Conservation (phyloP, 768 basidiomycete species). For the Rhodotorula kratochvilovae region DNA sequence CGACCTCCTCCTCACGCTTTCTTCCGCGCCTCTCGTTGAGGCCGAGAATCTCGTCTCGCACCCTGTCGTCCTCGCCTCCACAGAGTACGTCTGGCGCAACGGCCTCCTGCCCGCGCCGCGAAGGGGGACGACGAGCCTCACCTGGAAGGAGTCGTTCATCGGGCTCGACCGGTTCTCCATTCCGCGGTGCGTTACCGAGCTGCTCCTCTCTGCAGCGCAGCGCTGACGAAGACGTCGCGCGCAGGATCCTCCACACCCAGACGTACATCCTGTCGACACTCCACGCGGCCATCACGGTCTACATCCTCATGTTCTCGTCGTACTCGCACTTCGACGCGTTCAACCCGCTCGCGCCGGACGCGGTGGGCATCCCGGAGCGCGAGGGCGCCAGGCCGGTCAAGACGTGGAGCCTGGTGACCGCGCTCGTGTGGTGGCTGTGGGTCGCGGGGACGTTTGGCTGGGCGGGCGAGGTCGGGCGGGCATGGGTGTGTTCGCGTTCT, state of each 20-base stretch:
- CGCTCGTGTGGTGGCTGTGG: conserved; percentile 36
- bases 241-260: conserved; percentile 26
- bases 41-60: conserved; percentile 39
- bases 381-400: background rate
- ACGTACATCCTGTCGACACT: conserved; percentile 33
- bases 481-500: conserved; percentile 23
- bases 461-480: conserved; percentile 34
- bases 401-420: conserved; percentile 19
- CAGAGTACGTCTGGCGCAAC: conserved; percentile 40
- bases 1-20: conserved; percentile 37
- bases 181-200: conserved; percentile 16
- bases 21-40: conserved; percentile 35
- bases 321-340: conserved; percentile 38
- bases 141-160: conserved; percentile 33
- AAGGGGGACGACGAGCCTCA: background rate
- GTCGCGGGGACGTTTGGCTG: conserved; percentile 36
- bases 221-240: background rate
- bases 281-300: conserved; percentile 35
- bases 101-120: conserved; percentile 27
- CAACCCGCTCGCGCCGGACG: conserved; percentile 36
- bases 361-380: background rate
- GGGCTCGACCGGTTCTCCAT: conserved; percentile 37
- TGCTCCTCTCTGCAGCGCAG: background rate
- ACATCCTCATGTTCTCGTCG: conserved; percentile 39
- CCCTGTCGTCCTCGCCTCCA: conserved; percentile 39